Base-by-base conservation (phyloP, 306 rosid genomes). In the Calophaca sinica region DNA sequence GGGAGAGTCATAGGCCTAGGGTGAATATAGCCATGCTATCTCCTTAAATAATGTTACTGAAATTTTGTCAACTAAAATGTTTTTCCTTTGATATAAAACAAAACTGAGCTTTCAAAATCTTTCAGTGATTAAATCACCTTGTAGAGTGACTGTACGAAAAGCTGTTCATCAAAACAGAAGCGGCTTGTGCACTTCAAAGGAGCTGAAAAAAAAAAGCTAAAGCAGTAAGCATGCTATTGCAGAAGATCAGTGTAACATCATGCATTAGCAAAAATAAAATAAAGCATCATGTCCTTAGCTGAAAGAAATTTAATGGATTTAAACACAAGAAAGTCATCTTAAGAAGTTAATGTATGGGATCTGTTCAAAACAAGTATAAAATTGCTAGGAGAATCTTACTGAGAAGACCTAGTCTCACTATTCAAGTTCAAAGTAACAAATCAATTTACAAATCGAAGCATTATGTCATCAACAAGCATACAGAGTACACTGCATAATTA, bases 81-180 rank as follows among this genome's bases (percentile, higher is more conserved):
- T 60, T 29, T 35, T 11, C 10, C 33, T 53, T 48, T 14, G 6
- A 64, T 58, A 8, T 6, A 9, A 29, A 31, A 65, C 7, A 62
- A 67, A 26, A 46, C 44, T 48, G 29, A 39, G 44, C n/a, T n/a
- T n/a, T n/a, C n/a, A n/a, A n/a, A n/a, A n/a, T n/a, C 63, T 70
- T 52, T 64, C 6, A 32, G 39, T 36, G 28, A 72, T 60, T 67
- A 72, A 66, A 74, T 80, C 85, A 94, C 98, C 96, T 90, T 88
- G 88, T 88, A 84, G 72, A 94, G 96, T 29, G 96, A 88, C 80
- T 79, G 88, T 36, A 91, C 70, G 41, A 91, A 88, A 65, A 87
- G 88, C 75, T 82, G 91, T 82, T 88, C 98, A 81, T 91, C 90
- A 76, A 91, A 87, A 77, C 89, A 82, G 92, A 92, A 87, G 81